Evolutionary conservation across 305 asterid genomes (phyloP), one percentile per base, ranked within the genome.

Genomic region (Fraxinus ornus): DNA sequence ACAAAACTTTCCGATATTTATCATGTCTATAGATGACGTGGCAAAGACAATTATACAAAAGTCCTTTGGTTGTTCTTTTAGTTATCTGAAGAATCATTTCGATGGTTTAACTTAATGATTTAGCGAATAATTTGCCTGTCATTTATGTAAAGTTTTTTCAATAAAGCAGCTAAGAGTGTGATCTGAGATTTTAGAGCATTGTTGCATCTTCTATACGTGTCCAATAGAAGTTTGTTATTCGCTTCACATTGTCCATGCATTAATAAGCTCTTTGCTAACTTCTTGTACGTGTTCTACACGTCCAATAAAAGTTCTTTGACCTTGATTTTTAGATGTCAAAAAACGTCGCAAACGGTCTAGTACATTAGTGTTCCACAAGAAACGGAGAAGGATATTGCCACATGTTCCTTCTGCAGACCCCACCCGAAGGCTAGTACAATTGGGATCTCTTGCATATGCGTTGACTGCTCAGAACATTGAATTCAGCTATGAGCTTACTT

Each of bases 381-480:
- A 85, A 87, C 90, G 94, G 49, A 87, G 97, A 84, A 93, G 93
- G 85, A 85, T 94, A 84, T 80, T 92, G 87, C 89, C 97, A 60
- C 92, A 83, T 80, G 68, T 83, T 78, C 94, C 98, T n/a, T 84
- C 91, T 4, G 91, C 90, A 35, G 92, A 91, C 80, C 84, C 87
- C 28, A 83, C 64, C 57, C 87, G 90, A 81, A 88, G 93, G 87
- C 86, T 90, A 28, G 83, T 24, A 35, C 98, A 94, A 78, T 85
- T 94, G 94, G 84, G 88, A 82, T 89, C 97, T 72, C 95, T 94
- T 77, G 95, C 97, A 81, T 75, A 84, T 21, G 97, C 97, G 1
- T 87, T 94, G 87, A 92, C 88, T 9, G 89, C 95, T 32, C 86
- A 88, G 52, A 66, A 83, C 76, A 91, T 94, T 88, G 89, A 91